Evolutionary conservation across 495 filamentous ascomycete genomes (phyloP), one percentile per base, ranked within the genome.

Genomic region (Penicillium roqueforti): DNA sequence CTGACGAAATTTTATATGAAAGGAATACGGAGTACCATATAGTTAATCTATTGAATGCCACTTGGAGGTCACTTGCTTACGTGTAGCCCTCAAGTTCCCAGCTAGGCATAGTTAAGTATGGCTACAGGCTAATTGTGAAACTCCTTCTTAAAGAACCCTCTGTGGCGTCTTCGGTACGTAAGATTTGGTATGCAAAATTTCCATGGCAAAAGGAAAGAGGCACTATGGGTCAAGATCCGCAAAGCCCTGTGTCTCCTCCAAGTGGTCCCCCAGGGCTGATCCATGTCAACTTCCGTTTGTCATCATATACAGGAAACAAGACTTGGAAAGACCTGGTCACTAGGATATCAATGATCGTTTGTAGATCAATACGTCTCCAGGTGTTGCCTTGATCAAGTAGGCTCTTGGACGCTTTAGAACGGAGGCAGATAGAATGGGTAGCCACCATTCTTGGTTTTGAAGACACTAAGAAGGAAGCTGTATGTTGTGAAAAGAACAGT

Each of bases 381-480:
- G 18, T n/a, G 16, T 32, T 16, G 20, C 18, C 31, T 31, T 13
- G 26, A 19, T 28, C 28, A 13, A 26, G 11, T 41, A 40, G 41
- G 16, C 14, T 39, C 57, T 79, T 89, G 71, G 97, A 96, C 5
- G 11, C 14, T 39, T 56, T 79, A 89, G 71, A 98, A 96, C 6
- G 93, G 93, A 6, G 95, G 93, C 47, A 99, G 77, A 59, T 83
- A 90, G 71, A 97, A 97, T 28, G 91, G 90, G 69, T 99, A 99
- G 25, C 91, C 91, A 28, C 85, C 87, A 62, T 97, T 99, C 80
- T 99, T 99, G 48, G 86, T 73, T 62, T 91, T 83, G 78, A 99
- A 99, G 57, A 96, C 78, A 69, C 87, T 96, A 53, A 99, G 78
- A 36, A 99, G 78, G 68, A 96, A 91, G 73, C 92, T 95, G 75